Conservation (phyloP, 2,329 filamentous ascomycete species). For the Herpomyces periplanetae region DNA sequence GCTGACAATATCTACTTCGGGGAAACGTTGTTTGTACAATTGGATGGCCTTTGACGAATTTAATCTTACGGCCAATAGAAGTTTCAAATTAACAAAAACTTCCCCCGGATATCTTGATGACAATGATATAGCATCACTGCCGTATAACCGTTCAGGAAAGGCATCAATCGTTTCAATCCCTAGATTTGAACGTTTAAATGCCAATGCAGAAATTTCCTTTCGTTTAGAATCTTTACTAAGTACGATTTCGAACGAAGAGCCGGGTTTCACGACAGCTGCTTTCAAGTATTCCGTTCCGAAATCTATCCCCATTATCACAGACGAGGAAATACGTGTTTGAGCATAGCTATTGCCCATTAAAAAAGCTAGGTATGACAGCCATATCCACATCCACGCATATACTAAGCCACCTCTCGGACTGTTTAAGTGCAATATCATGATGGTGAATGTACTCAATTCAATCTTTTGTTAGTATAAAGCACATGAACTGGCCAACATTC, state of each 20-base stretch:
- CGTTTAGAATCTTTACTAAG: slow-evolving; percentile 87
- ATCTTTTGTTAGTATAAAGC: too few relatives aligned
- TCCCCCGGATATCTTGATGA: slow-evolving; percentile 60
- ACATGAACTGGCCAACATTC: too few relatives aligned
- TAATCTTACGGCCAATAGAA: slow-evolving; percentile 31
- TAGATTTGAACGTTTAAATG: slow-evolving; percentile 54
- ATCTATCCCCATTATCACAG: slow-evolving; percentile 64
- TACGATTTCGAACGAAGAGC: slow-evolving; percentile 85
- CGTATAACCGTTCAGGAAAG: slow-evolving; percentile 66
- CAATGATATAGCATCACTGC: slow-evolving; percentile 57
- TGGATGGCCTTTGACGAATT: slow-evolving; percentile 18
- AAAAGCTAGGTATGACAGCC: too few relatives aligned
- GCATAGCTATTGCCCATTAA: too few relatives aligned
- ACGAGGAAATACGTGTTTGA: too few relatives aligned
- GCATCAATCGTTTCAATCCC: slow-evolving; percentile 16
- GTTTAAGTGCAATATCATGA: too few relatives aligned
- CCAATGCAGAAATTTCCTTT: slow-evolving; percentile 63
- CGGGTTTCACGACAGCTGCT: slow-evolving; percentile 72
- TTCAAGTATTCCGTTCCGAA: slow-evolving; percentile 91
- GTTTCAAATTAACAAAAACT: slow-evolving; percentile 76
- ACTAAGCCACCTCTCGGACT: too few relatives aligned
- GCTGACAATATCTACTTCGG: slow-evolving; percentile 26
- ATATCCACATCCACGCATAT: too few relatives aligned
- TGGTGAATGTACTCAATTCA: too few relatives aligned
- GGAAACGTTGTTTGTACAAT: slow-evolving; percentile 34